These are phyloP conservation scores for Pleodorina starrii DNA, from an alignment of 139 green algal species.

Conservation along the genomic window DNA sequence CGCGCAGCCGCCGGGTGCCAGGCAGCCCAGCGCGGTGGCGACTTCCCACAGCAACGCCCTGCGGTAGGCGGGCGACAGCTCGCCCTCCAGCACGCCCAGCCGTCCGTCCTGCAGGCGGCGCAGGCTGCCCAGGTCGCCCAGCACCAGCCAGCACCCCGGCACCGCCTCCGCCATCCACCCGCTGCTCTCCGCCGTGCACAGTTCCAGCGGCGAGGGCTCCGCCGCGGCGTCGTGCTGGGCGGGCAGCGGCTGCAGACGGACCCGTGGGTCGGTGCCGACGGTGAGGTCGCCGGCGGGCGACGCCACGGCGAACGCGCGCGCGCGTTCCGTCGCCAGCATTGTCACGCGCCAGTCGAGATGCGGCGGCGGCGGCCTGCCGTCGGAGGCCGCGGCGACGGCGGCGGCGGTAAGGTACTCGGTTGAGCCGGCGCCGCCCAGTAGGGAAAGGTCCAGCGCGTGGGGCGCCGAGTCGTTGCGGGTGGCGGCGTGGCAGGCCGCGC, in stretches of 20 bases:
- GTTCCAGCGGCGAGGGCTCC: not conserved
- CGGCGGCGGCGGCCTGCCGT: not conserved
- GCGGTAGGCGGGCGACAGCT: conserved; percentile 49
- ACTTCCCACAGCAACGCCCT: conserved; percentile 59
- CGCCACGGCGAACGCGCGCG: not conserved
- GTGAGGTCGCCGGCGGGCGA: not conserved
- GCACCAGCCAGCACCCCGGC: not conserved
- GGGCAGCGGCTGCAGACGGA: not conserved
- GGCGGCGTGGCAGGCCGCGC: not conserved
- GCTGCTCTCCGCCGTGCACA: not conserved
- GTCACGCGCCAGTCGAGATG: not conserved
- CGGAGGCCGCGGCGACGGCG: not conserved
- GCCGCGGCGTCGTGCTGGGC: not conserved
- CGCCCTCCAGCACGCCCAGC: not conserved
- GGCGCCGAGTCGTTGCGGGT: not conserved
- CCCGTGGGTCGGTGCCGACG: not conserved
- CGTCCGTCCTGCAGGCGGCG: not conserved
- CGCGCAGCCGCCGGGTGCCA: conserved; percentile 55
- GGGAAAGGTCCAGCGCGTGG: conserved; percentile 31
- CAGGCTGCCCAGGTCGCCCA: conserved; percentile 31
- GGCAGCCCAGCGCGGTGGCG: conserved; percentile 19
- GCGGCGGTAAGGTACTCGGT: not conserved
- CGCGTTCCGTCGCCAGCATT: not conserved
- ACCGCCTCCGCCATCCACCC: not conserved
- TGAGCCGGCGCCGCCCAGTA: not conserved